Conservation (phyloP, 352 stramenopile genomes). For the Globisporangium cystogenes region DNA sequence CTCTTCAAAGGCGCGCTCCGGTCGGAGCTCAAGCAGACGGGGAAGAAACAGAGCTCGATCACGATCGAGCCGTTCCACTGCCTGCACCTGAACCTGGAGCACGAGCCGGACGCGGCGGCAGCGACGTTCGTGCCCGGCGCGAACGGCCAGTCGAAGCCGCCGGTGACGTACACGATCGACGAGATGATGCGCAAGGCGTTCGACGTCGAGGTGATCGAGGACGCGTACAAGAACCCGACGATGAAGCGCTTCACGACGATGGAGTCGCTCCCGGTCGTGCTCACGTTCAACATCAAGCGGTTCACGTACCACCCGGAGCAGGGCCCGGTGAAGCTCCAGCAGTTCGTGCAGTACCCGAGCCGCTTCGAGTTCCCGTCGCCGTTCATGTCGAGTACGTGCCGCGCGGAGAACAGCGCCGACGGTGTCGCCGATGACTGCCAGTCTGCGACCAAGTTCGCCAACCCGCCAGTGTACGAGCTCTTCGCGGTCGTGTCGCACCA, state of each 20-base stretch:
- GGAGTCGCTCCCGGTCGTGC: slow-evolving; percentile 67
- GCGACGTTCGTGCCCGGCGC: slow-evolving; percentile 24
- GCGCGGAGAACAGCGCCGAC: slow-evolving; percentile 33
- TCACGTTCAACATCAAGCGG: slow-evolving; percentile 81
- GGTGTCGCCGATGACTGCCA: slow-evolving; percentile 6
- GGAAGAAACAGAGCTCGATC: slow-evolving; percentile 73
- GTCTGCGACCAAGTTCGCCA: slow-evolving; percentile 23
- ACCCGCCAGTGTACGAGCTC: slow-evolving; percentile 64
- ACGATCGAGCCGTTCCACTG: slow-evolving; percentile 87
- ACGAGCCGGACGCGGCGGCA: slow-evolving; percentile 22
- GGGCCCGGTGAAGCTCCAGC: slow-evolving; percentile 74
- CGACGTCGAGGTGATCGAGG: slow-evolving; percentile 69
- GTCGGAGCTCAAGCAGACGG: slow-evolving; percentile 67
- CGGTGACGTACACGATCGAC: slow-evolving; percentile 44
- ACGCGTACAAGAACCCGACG: slow-evolving; percentile 30
- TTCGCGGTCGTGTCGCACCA: slow-evolving; percentile 83
- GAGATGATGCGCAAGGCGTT: slow-evolving; percentile 78
- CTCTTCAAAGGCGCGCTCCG: slow-evolving; percentile 79
- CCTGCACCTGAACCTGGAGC: slow-evolving; percentile 74
- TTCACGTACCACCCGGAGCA: slow-evolving; percentile 82
- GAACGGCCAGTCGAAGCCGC: slow-evolving; percentile 31
- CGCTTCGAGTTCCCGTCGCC: slow-evolving; percentile 67
- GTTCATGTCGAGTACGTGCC: slow-evolving; percentile 59
- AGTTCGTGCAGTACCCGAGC: slow-evolving; percentile 77
- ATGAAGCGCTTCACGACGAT: slow-evolving; percentile 76